Base-by-base conservation (phyloP, 495 filamentous ascomycete species). In the Aspergillus asperescens region DNA sequence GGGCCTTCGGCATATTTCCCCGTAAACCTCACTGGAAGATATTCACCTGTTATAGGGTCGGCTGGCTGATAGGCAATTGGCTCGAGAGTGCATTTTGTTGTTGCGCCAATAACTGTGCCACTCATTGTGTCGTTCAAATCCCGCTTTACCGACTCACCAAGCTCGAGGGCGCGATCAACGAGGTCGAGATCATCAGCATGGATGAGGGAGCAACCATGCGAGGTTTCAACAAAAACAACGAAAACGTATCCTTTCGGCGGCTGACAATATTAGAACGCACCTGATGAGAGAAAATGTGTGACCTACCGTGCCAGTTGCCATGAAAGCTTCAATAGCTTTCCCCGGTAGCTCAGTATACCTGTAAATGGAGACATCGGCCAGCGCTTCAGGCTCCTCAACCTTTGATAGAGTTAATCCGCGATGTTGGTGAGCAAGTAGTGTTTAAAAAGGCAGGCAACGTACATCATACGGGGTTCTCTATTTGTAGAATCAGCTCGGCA, bases 141-240 rank as follows among this genome's bases (percentile, higher is more conserved):
- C n/a, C 63, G 69, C 50, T 78, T 79, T 9, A 79, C 75, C 29
- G 62, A 51, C 50, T 75, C 62, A 16, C 76, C 76, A 16, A 74
- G 61, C 20, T 60, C 59, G 9, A 76, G 55, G 18, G 53, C 40
- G 13, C 76, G 65, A 52, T 76, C 72, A 12, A 78, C 47, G 9
- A 78, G 63, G 7, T 54, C 58, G 19, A 78, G 55, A 46, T 74
- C 71, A 20, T 63, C 63, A 56, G 75, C 76, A 29, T 67, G 64
- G 6, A 79, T 50, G 22, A 79, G 65, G 16, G 66, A 59, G 41
- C 32, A 57, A 24, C 53, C 66, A 46, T 59, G 58, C 4, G 45
- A 51, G 10, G 28, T 51, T 24, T 64, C 48, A 5, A 34, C 13
- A 56, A 69, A 63, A 22, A 39, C 23, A 48, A 77, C 54, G 37